phyloP scores from a whole-genome alignment of 352 stramenopile species.

The Phytophthora fragariae region DNA sequence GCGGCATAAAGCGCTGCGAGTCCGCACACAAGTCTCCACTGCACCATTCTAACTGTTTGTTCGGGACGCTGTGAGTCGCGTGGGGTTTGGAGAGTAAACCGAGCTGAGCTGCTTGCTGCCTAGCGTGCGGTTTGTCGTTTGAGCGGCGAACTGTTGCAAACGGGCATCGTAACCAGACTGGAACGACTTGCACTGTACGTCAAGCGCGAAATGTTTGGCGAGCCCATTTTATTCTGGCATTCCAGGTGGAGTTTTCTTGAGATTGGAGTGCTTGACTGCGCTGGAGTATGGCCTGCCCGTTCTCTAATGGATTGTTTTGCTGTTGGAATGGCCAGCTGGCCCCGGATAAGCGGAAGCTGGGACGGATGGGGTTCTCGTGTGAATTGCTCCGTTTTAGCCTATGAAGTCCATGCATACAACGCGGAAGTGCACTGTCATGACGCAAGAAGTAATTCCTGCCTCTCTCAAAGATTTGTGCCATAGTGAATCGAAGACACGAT shows the following conservation, averaged over 20 bases:
- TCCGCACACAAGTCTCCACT: constrained; percentile 39
- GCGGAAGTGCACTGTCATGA: constrained; percentile 30
- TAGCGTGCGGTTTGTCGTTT: constrained; percentile 46
- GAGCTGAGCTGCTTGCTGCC: constrained; percentile 37
- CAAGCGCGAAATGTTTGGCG: constrained; percentile 30
- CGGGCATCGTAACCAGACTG: constrained; percentile 20
- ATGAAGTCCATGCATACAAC: background rate
- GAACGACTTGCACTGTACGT: constrained; percentile 15
- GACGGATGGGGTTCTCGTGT: constrained; percentile 27
- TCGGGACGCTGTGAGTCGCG: constrained; percentile 30
- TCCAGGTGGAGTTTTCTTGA: constrained; percentile 47
- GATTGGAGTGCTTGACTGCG: constrained; percentile 33
- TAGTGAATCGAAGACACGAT: constrained; percentile 11
- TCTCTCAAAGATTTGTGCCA: constrained; percentile 31
- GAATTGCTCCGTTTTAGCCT: background rate
- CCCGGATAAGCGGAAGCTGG: constrained; percentile 38
- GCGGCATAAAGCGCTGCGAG: constrained; percentile 27
- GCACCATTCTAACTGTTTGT: constrained; percentile 39
- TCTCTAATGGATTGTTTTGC: constrained; percentile 36
- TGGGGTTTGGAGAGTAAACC: constrained; percentile 22
- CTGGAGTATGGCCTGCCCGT: constrained; percentile 26
- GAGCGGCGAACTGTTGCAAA: constrained; percentile 31
- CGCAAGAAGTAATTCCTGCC: constrained; percentile 31
- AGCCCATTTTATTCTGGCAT: constrained; percentile 35
- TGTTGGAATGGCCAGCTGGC: constrained; percentile 32